Evolutionary conservation across 352 stramenopile species (phyloP), one percentile per base, ranked within the genome.

Genomic region (Phytopythium montanum): DNA sequence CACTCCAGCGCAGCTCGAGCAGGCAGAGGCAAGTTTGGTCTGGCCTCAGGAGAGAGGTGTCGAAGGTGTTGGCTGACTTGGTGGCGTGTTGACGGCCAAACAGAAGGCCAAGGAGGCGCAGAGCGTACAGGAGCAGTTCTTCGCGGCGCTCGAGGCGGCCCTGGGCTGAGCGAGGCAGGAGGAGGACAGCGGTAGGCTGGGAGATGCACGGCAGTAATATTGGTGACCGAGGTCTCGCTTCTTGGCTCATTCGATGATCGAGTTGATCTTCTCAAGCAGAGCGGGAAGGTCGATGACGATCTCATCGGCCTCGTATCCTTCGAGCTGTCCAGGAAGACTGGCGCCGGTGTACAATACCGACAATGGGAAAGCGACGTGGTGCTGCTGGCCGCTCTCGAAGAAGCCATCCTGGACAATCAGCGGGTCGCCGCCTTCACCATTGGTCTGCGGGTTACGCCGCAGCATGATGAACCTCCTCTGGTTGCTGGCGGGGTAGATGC

Each of bases 101-200:
- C 60, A 90, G 79, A 76, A 72, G 38, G 60, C 74, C 31, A 68
- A 68, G 6, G 68, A 89, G 56, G 66, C 67, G 31, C 71, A 75
- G n/a, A 65, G 75, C 57, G 72, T 85, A 62, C 81, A 92, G 59
- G 69, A 87, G 28, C 54, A 76, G 38, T 92, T 92, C 62, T 92
- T 92, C 62, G 52, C 63, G 18, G 71, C 75, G 16, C 72, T 91
- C 16, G 77, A 88, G 46, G 54, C 67, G 21, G 68, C 79, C 41
- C 74, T 85, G 38, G 69, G 65, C 21, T 79, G 64, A 65, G 26
- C 25, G 28, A 5, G 19, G 39, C 8, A 7, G 5, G 18, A 3
- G 5, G 6, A 13, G 19, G 18, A n/a, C 19, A 25, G 18, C 19
- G 14, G 39, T 2, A 25, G 19, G 39, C 39, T 25, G n/a, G 19